phyloP scores from a whole-genome alignment of 1,284 basidiomycete genomes.

The Leccinum pachyderme region DNA sequence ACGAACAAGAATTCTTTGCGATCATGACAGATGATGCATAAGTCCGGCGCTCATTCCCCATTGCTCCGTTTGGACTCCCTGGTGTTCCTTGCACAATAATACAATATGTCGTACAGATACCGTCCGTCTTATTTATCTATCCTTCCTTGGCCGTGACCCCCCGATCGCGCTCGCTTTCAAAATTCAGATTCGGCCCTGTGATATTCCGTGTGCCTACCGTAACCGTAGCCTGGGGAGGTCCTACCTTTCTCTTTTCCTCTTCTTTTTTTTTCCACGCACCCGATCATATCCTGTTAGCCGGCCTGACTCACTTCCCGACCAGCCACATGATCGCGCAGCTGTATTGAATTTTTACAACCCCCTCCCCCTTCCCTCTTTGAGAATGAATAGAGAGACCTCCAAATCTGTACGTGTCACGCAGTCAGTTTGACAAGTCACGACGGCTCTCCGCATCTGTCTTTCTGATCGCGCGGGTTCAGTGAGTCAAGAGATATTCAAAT shows the following conservation, averaged over 20 bases:
- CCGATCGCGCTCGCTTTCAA: constrained; percentile 18
- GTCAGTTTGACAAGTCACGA: not conserved
- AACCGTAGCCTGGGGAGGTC: not conserved
- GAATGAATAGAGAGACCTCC: not conserved
- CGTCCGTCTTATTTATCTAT: constrained; percentile 18
- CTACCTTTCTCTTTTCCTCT: not conserved
- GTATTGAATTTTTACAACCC: constrained; percentile 12
- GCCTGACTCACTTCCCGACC: constrained; percentile 20
- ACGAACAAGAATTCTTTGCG: constrained; percentile 89
- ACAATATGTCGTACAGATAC: constrained; percentile 10
- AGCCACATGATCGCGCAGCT: constrained; percentile 25
- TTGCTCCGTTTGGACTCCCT: not conserved
- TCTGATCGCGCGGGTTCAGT: not conserved
- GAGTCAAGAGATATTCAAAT: not conserved
- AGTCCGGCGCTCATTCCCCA: not conserved
- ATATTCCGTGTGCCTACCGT: not conserved
- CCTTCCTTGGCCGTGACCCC: constrained; percentile 16
- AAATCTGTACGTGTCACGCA: constrained; percentile 16
- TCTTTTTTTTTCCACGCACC: constrained; percentile 9
- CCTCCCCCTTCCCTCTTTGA: not conserved
- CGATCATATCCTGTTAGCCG: constrained; percentile 13
- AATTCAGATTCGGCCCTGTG: not conserved
- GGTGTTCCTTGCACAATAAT: not conserved
- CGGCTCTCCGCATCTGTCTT: not conserved
- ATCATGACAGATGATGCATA: constrained; percentile 95